Percentiles rank a stretch among this genome's conserved stretches.
These are phyloP conservation scores for Streptanthus diversifolius DNA, from an alignment of 345 rosid genomes.

Conservation along the genomic window DNA sequence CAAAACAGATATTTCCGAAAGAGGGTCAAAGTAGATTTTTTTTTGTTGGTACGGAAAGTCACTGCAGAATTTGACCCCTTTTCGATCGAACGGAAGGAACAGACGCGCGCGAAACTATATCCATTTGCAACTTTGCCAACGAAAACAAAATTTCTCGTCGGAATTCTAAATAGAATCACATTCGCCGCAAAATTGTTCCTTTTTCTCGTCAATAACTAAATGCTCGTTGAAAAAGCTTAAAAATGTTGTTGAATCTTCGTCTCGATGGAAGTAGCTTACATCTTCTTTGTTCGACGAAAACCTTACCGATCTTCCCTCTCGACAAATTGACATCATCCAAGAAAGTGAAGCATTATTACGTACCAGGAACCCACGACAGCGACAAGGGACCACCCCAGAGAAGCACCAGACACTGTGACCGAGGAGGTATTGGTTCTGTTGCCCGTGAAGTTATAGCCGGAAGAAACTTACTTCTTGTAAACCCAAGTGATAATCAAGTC, in stretches of 20 bases:
- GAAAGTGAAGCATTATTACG: conserved; percentile 26
- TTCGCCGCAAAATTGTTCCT: neutral
- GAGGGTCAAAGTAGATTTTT: too few species aligned
- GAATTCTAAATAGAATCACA: neutral
- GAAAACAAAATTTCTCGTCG: neutral
- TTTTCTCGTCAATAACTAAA: neutral
- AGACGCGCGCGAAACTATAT: conserved; percentile 32
- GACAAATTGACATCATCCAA: conserved; percentile 39
- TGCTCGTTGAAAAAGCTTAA: conserved; percentile 9
- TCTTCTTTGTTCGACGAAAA: conserved; percentile 41
- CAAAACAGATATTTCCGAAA: too few species aligned
- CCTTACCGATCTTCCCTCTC: conserved; percentile 42
- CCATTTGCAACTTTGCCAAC: neutral
- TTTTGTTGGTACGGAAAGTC: too few species aligned
- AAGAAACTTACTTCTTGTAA: conserved; percentile 29
- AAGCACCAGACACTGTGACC: conserved; percentile 24
- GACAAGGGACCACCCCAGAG: conserved; percentile 16
- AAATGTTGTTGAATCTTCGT: conserved; percentile 60
- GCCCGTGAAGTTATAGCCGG: conserved; percentile 31
- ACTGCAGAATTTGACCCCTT: too few species aligned
- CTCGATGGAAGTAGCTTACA: conserved; percentile 47
- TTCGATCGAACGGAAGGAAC: too few species aligned
- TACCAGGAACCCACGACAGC: conserved; percentile 36
- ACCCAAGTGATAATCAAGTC: conserved; percentile 34
- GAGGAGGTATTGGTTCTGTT: conserved; percentile 29